Conservation (phyloP, 768 basidiomycete species). For the Cystofilobasidium capitatum region DNA sequence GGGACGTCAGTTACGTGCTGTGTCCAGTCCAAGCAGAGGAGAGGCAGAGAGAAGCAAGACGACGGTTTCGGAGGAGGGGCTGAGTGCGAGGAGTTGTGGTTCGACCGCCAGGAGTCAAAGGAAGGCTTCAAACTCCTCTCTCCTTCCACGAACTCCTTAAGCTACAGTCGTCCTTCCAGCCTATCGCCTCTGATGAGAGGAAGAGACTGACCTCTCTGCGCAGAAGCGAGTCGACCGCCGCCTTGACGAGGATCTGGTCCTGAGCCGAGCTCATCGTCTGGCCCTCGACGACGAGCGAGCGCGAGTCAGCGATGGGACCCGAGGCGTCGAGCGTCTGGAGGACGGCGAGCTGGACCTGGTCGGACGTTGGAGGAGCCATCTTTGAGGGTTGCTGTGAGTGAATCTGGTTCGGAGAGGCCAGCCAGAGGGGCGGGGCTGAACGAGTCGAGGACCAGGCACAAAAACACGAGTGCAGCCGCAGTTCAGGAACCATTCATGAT, state of each 20-base stretch:
- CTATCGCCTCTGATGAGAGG: background rate
- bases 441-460: background rate
- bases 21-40: background rate
- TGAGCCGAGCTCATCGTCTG: conserved; percentile 47
- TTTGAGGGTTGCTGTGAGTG: background rate
- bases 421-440: background rate
- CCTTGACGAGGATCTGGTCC: conserved; percentile 69
- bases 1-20: background rate
- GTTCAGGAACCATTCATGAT: too few species aligned
- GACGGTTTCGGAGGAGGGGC: too few species aligned
- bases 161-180: too few species aligned
- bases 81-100: too few species aligned
- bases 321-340: conserved; percentile 59
- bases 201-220: conserved; percentile 62
- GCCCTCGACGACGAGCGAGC: conserved; percentile 58
- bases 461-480: too few species aligned
- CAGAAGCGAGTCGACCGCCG: conserved; percentile 79
- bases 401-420: background rate
- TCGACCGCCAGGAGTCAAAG: too few species aligned
- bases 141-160: too few species aligned
- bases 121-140: too few species aligned
- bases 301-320: conserved; percentile 54
- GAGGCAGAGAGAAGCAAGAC: conserved; percentile 29
- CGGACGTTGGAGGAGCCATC: conserved; percentile 35
- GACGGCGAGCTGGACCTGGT: conserved; percentile 67